Conservation (phyloP, 371 early-diverging fungal genomes). For the Spraguea lophii region DNA sequence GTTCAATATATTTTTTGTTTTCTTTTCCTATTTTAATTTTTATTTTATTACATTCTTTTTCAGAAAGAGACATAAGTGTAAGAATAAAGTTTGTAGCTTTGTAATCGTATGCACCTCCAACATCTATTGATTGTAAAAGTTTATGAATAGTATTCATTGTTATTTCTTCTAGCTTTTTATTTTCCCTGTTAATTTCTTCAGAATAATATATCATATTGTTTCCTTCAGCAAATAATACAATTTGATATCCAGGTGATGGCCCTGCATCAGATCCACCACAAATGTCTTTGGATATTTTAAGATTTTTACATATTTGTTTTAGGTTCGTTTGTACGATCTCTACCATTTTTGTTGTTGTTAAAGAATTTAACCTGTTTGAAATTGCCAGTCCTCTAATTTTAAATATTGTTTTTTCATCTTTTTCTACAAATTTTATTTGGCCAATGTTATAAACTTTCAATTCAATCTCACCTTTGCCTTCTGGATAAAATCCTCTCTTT, state of each 20-base stretch:
- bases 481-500: conserved; percentile 71
- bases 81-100: conserved; percentile 10
- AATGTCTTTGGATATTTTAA: conserved; percentile 80
- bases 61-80: conserved; percentile 11
- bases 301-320: conserved; percentile 68
- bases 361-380: conserved; percentile 64
- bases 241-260: conserved; percentile 40
- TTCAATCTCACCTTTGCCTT: conserved; percentile 70
- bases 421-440: conserved; percentile 56
- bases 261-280: conserved; percentile 78
- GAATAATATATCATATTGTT: conserved; percentile 23
- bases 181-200: background rate
- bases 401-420: conserved; percentile 59
- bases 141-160: background rate
- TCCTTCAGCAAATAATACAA: conserved; percentile 18
- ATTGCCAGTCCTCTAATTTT: conserved; percentile 80
- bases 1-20: too few species aligned
- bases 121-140: conserved; percentile 11
- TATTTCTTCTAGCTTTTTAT: conserved; percentile 2
- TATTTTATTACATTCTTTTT: conserved; percentile 7
- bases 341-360: conserved; percentile 68
- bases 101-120: conserved; percentile 16
- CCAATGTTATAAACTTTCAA: conserved; percentile 63
- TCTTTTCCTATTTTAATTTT: conserved; percentile 1
- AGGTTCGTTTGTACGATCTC: conserved; percentile 61